phyloP scores from a whole-genome alignment of 2,329 filamentous ascomycete species.

The Pseudocercospora cruenta region DNA sequence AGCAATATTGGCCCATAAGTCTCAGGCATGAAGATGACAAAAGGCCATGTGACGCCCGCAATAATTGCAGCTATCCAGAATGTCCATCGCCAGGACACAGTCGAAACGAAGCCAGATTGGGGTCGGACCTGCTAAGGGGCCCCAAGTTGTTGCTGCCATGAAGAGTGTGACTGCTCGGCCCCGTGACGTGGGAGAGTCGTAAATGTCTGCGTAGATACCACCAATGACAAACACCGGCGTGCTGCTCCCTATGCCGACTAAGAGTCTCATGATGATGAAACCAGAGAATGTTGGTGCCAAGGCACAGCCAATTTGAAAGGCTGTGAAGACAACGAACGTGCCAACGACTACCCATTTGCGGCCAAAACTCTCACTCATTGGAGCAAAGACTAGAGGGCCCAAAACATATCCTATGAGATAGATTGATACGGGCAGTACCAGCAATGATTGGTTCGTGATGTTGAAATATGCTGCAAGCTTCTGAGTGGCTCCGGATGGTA shows the following conservation, averaged over 20 bases:
- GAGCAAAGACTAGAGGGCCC: constrained; percentile 50
- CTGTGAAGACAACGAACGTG: constrained; percentile 53
- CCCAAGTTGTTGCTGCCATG: constrained; percentile 68
- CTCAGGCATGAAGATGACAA: constrained; percentile 63
- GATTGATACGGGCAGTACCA: constrained; percentile 54
- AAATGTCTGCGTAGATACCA: constrained; percentile 69
- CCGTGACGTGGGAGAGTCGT: constrained; percentile 57
- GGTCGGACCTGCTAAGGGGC: constrained; percentile 68
- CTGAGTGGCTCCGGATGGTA: constrained; percentile 66
- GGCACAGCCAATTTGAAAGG: constrained; percentile 51
- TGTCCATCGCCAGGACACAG: constrained; percentile 69
- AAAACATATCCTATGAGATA: constrained; percentile 54
- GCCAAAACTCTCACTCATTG: constrained; percentile 51
- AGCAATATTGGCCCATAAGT: constrained; percentile 52
- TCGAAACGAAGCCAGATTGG: constrained; percentile 64
- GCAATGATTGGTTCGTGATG: constrained; percentile 50
- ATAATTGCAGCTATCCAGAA: constrained; percentile 73
- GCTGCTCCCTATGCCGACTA: constrained; percentile 49
- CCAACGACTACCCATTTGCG: constrained; percentile 53
- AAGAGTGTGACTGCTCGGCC: constrained; percentile 66
- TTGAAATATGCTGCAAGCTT: constrained; percentile 62
- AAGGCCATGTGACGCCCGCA: constrained; percentile 63
- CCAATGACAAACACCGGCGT: constrained; percentile 63
- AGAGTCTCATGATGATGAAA: constrained; percentile 49
- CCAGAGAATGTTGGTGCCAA: constrained; percentile 49